Conservation (phyloP, 2,329 filamentous ascomycete species). For the Neospermospora avenae region DNA sequence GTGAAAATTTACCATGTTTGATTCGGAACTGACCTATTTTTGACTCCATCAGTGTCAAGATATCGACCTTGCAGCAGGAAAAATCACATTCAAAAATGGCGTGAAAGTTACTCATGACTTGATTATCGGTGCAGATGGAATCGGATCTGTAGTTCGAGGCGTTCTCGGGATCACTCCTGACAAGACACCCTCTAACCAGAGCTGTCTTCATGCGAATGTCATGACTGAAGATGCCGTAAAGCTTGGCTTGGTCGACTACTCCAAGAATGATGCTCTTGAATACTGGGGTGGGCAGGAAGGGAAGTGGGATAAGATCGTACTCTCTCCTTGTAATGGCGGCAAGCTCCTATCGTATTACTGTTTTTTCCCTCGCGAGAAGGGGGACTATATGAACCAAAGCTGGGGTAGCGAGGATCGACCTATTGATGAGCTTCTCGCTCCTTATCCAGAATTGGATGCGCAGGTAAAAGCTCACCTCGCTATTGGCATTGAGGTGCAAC, state of each 20-base stretch:
- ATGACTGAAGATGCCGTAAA: slow-evolving; percentile 29
- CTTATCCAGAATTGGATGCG: slow-evolving; percentile 53
- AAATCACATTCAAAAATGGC: slow-evolving; percentile 40
- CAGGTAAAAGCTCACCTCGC: slow-evolving; percentile 44
- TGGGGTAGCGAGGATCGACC: slow-evolving; percentile 53
- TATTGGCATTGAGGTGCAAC: slow-evolving; percentile 32
- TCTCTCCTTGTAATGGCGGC: slow-evolving; percentile 38
- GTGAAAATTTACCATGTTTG: neutral
- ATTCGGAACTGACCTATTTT: slow-evolving; percentile 40
- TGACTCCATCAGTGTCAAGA: slow-evolving; percentile 49
- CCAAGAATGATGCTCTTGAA: slow-evolving; percentile 30
- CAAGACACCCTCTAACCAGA: slow-evolving; percentile 37
- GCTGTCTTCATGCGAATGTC: slow-evolving; percentile 38
- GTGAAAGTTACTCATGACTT: slow-evolving; percentile 35
- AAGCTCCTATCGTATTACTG: slow-evolving; percentile 40
- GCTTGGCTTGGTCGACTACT: slow-evolving; percentile 26
- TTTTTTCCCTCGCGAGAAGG: slow-evolving; percentile 35
- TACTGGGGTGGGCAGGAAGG: slow-evolving; percentile 39
- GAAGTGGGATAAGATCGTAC: slow-evolving; percentile 38
- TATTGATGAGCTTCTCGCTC: slow-evolving; percentile 57
- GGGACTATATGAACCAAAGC: slow-evolving; percentile 30
- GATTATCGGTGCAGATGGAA: slow-evolving; percentile 49
- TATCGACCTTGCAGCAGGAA: slow-evolving; percentile 49
- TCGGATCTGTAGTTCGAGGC: slow-evolving; percentile 61
- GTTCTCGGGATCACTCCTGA: slow-evolving; percentile 50